Evolutionary conservation across 2,329 filamentous ascomycete species (phyloP), one percentile per base, ranked within the genome.

Genomic region (Erysiphe pulchra): DNA sequence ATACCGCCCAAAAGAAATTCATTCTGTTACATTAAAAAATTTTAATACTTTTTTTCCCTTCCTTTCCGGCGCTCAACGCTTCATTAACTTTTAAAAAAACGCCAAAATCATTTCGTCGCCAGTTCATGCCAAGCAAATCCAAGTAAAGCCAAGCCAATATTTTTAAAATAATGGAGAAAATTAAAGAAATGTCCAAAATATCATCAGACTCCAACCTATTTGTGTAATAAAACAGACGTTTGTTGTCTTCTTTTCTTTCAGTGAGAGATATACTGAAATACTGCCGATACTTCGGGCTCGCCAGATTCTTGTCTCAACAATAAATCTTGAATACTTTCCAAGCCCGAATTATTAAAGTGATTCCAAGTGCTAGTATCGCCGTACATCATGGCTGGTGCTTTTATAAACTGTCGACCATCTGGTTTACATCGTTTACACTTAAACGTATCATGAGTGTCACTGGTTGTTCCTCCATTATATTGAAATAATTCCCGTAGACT

Each of bases 351-450:
- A 39, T 80, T 73, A 62, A 94, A 92, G 61, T 98, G 90, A 57
- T 98, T 98, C 90, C 90, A 98, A n/a, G 84, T 87, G 62, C 85
- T 95, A 18, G 90, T 95, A 57, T 98, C 90, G 45, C 90, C 90
- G 57, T 98, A 98, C 49, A 98, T 65, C 78, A 95, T 87, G 1
- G 90, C 90, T 4, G 81, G 81, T 1, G 87, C 84, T 60, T 94
- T 95, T 57, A 94, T 73, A 50, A 72, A 73, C 62, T 98, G 90
- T 49, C 71, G 78, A 0, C 87, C 87, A 55, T 92, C 83, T 1
- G 82, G 77, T 56, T 80, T 81, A 61, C 90, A 98, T 37, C 90
- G 70, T 65, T 93, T 94, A 61, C 90, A 98, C 64, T 93, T 95
- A 70, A 98, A 95, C 0, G 87, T 95, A 57, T 95, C 90, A 59